Conservation (phyloP, 768 basidiomycete species). For the Dendrothele bispora region DNA sequence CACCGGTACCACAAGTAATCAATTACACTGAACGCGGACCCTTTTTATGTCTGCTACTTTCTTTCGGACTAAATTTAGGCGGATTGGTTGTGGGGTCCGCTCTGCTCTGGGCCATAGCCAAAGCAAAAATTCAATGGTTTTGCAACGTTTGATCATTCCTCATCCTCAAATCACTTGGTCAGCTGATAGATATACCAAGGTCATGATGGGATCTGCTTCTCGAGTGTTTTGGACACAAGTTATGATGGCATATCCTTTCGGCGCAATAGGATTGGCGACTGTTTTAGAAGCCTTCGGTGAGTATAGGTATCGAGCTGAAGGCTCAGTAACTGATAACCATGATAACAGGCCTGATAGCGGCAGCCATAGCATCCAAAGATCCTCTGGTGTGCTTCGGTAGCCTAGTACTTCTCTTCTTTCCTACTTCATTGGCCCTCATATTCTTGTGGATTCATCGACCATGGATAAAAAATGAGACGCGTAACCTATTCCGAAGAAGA, state of each 20-base stretch:
- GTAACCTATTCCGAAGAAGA: too few relatives aligned
- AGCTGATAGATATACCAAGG: not conserved
- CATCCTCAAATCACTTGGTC: too few relatives aligned
- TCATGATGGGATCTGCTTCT: slow-evolving; percentile 1
- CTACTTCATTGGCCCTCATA: not conserved
- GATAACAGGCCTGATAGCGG: not conserved
- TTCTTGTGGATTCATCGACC: not conserved
- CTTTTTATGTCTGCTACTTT: not conserved
- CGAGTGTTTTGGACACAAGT: slow-evolving; percentile 1
- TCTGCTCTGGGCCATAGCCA: slow-evolving; percentile 3
- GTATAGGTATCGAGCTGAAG: not conserved
- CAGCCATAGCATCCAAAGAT: not conserved
- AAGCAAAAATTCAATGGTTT: not conserved
- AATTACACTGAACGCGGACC: slow-evolving; percentile 3
- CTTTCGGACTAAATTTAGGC: slow-evolving; percentile 4
- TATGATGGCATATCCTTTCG: slow-evolving; percentile 1
- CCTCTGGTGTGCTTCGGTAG: not conserved
- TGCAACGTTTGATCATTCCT: not conserved
- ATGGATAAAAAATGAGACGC: too few relatives aligned
- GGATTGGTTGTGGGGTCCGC: slow-evolving; percentile 7
- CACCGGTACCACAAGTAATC: not conserved
- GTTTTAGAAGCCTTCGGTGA: not conserved
- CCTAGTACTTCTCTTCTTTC: not conserved
- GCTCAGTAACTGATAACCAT: not conserved
- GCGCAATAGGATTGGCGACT: not conserved